phyloP scores from a whole-genome alignment of 108 stramenopile species.

The Cyclotella sp. region DNA sequence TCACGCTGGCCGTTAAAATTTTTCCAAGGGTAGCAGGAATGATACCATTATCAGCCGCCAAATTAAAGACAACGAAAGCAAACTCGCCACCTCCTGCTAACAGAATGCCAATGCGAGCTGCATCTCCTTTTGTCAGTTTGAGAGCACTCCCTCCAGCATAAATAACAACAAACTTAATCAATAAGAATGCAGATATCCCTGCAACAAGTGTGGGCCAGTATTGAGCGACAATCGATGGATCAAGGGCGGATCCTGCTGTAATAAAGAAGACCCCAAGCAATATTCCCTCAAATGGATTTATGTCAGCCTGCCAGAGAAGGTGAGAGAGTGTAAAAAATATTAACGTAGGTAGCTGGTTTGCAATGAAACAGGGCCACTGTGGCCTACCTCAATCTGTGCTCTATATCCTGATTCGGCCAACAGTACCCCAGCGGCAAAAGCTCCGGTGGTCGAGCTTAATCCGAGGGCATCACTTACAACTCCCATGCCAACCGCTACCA shows the following conservation, averaged over 20 bases:
- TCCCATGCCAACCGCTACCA: constrained; percentile 83
- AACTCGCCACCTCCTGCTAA: constrained; percentile 78
- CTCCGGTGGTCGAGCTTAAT: constrained; percentile 70
- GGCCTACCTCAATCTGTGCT: constrained; percentile 68
- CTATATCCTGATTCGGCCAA: constrained; percentile 74
- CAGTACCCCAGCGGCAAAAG: constrained; percentile 84
- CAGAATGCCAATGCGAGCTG: constrained; percentile 68
- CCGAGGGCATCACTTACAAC: constrained; percentile 66
- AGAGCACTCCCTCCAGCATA: constrained; percentile 68
- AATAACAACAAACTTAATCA: constrained; percentile 62
- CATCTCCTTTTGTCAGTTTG: constrained; percentile 62
- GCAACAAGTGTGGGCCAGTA: constrained; percentile 74
- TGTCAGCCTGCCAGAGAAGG: constrained; percentile 61
- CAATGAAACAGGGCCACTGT: not conserved
- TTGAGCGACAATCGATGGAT: constrained; percentile 61
- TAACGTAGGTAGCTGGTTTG: not conserved
- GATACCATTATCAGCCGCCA: constrained; percentile 71
- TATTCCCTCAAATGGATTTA: constrained; percentile 84
- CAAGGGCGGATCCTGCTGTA: constrained; percentile 73
- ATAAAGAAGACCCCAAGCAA: constrained; percentile 82
- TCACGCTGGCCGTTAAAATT: constrained; percentile 71
- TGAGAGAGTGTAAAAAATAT: not conserved
- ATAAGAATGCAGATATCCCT: constrained; percentile 65
- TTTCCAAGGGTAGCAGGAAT: constrained; percentile 57
- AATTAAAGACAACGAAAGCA: constrained; percentile 77